A percentile compares a stretch with the other conserved stretches of the same genome.
phyloP scores from a whole-genome alignment of 192 early-diverging fungal species.

The Coemansia sp. region DNA sequence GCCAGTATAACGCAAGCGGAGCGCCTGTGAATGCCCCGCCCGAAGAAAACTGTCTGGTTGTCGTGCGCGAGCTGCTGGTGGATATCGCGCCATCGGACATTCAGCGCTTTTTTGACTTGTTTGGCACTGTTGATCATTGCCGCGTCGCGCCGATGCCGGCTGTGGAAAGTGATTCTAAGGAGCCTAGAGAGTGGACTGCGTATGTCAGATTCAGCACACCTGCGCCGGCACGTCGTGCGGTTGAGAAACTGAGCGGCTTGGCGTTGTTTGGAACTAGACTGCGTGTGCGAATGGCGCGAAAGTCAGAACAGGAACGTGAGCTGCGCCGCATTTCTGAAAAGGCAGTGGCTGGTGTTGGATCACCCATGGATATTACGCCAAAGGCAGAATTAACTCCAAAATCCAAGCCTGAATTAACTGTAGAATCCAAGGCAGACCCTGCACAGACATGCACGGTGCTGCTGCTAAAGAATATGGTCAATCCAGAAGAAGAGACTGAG shows the following conservation, averaged over 20 bases:
- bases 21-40: slow-evolving; percentile 15
- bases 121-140: slow-evolving; percentile 83
- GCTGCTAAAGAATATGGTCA: slow-evolving; percentile 31
- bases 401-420: neutral
- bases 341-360: neutral
- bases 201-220: slow-evolving; percentile 62
- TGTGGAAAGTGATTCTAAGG: slow-evolving; percentile 42
- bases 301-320: slow-evolving; percentile 33
- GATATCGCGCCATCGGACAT: slow-evolving; percentile 74
- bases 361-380: slow-evolving; percentile 7
- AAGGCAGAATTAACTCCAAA: neutral
- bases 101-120: slow-evolving; percentile 74
- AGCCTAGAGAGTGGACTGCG: slow-evolving; percentile 59
- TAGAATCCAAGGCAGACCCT: neutral
- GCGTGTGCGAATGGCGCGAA: slow-evolving; percentile 38
- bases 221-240: slow-evolving; percentile 72
- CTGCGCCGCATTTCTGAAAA: slow-evolving; percentile 12
- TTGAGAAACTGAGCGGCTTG: slow-evolving; percentile 81
- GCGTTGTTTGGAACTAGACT: slow-evolving; percentile 65
- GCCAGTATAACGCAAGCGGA: slow-evolving; percentile 29
- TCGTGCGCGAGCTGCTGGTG: slow-evolving; percentile 64
- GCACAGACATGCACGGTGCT: slow-evolving; percentile 7
- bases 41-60: slow-evolving; percentile 54
- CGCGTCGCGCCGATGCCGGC: slow-evolving; percentile 74
- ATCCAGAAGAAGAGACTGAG: slow-evolving; percentile 69